These are phyloP conservation scores for Bryoglossum gracile DNA, from an alignment of 495 filamentous ascomycete species.

Conservation along the genomic window DNA sequence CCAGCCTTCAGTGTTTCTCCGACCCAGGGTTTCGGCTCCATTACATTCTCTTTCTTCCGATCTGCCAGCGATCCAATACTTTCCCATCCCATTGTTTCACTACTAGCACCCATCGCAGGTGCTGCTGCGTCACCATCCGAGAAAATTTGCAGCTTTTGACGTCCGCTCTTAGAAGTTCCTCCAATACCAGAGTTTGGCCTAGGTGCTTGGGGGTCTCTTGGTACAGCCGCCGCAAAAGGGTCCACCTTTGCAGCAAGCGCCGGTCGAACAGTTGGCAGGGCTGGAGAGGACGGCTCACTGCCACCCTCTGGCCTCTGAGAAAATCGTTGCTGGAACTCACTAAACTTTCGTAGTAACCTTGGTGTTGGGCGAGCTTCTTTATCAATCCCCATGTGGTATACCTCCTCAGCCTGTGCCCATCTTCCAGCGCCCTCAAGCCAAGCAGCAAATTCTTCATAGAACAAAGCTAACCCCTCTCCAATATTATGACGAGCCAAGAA, in stretches of 20 bases:
- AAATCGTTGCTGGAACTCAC: constrained; percentile 77
- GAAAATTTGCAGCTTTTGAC: constrained; percentile 87
- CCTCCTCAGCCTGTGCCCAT: constrained; percentile 89
- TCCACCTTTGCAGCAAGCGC: constrained; percentile 81
- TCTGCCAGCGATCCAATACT: constrained; percentile 79
- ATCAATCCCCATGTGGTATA: constrained; percentile 83
- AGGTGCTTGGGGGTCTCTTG: constrained; percentile 62
- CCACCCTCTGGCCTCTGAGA: constrained; percentile 49
- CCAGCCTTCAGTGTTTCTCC: constrained; percentile 86
- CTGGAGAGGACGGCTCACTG: constrained; percentile 73
- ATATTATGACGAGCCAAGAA: constrained; percentile 84
- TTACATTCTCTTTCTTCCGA: constrained; percentile 85
- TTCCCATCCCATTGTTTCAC: constrained; percentile 72
- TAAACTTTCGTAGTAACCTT: constrained; percentile 77
- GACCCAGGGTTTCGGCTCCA: constrained; percentile 84
- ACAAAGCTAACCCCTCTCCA: constrained; percentile 83
- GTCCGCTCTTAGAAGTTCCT: constrained; percentile 48
- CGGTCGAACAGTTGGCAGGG: constrained; percentile 73
- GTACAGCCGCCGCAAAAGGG: constrained; percentile 53
- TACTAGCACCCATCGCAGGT: constrained; percentile 39
- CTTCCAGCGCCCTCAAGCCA: constrained; percentile 82
- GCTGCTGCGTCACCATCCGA: constrained; percentile 59
- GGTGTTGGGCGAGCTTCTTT: constrained; percentile 77
- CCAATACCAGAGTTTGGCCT: constrained; percentile 36
- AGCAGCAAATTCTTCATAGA: constrained; percentile 93